Base-by-base conservation (phyloP, 345 rosid species). In the Cardamine chenopodiifolia region DNA sequence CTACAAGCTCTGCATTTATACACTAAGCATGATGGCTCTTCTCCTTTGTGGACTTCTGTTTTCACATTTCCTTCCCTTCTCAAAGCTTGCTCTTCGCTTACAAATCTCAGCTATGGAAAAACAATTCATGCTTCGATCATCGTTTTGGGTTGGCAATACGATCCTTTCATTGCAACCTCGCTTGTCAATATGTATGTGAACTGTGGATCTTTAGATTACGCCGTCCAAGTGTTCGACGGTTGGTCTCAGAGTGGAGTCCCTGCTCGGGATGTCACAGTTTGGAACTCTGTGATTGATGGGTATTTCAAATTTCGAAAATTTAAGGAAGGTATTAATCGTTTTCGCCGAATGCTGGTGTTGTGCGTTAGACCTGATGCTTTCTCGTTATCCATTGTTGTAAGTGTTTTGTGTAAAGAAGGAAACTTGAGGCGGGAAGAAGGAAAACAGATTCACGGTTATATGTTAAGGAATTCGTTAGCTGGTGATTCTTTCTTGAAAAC, bases 281-380 rank as follows among this genome's bases (percentile, higher is more conserved):
- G 94, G 97, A 88, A 90, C 70, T 86, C 97, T 50, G 34, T 88
- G 47, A 72, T 87, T 44, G 86, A 86, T 72, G 96, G 90, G 68
- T 84, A 78, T 70, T 80, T 88, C 23, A 83, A 82, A 62, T 83
- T 78, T 75, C 78, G 89, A 4, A 67, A 52, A 34, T 47, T 69
- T 28, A 59, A 66, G 14, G 84, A 86, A 73, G 96, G 92, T 48
- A 17, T 83, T 3, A 67, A 17, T 71, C 77, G 71, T 65, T 90
- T 92, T 82, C 44, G 82, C 13, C 73, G 81, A 31, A 88, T 92
- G 97, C 86, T 78, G 26, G 71, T 18, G 61, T 23, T 78, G 29
- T 87, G 90, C 11, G 69, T 87, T 13, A 82, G 81, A 66, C 90
- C 96, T 67, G 96, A 91, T 82, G 89, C 78, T 20, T 89, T 81